Conservation (phyloP, 805 yeast genomes). For the Candida adriatica region DNA sequence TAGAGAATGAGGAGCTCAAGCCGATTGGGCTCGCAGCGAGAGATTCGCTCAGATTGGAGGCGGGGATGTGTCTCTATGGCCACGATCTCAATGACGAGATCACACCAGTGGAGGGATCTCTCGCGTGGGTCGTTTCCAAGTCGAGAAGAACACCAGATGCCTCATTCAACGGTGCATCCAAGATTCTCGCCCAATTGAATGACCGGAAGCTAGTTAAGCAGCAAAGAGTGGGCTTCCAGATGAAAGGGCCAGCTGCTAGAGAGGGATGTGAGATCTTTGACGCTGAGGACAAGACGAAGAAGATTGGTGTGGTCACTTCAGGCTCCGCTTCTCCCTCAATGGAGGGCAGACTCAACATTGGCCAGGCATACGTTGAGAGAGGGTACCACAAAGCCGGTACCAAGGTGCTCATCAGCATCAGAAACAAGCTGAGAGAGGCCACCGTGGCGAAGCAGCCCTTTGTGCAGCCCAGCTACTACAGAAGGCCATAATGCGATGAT, state of each 20-base stretch:
- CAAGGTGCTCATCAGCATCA: constrained; percentile 61
- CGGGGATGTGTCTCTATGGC: constrained; percentile 97
- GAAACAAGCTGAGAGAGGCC: constrained; percentile 79
- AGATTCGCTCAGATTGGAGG: constrained; percentile 91
- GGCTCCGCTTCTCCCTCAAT: constrained; percentile 64
- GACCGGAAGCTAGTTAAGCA: constrained; percentile 51
- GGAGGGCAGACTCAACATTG: constrained; percentile 69
- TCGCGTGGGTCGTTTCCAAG: constrained; percentile 87
- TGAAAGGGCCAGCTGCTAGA: constrained; percentile 90
- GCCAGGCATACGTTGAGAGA: constrained; percentile 82
- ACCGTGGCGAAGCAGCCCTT: constrained; percentile 80
- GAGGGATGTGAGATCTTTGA: constrained; percentile 60
- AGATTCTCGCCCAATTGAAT: constrained; percentile 61
- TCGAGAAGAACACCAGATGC: constrained; percentile 46
- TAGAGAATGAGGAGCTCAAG: constrained; percentile 48
- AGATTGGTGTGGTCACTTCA: constrained; percentile 46
- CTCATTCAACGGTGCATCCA: constrained; percentile 70
- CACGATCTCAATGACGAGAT: constrained; percentile 74
- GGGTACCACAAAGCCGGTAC: constrained; percentile 70
- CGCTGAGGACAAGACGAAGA: constrained; percentile 47
- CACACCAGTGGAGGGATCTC: constrained; percentile 84
- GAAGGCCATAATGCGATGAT: too few species aligned
- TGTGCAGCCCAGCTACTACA: constrained; percentile 66
- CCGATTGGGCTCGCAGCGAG: constrained; percentile 98
- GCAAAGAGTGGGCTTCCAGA: constrained; percentile 66